A percentile compares a stretch with the other conserved stretches of the same genome.
Conservation (phyloP, 805 yeast genomes). For the Barnettozyma salicaria region DNA sequence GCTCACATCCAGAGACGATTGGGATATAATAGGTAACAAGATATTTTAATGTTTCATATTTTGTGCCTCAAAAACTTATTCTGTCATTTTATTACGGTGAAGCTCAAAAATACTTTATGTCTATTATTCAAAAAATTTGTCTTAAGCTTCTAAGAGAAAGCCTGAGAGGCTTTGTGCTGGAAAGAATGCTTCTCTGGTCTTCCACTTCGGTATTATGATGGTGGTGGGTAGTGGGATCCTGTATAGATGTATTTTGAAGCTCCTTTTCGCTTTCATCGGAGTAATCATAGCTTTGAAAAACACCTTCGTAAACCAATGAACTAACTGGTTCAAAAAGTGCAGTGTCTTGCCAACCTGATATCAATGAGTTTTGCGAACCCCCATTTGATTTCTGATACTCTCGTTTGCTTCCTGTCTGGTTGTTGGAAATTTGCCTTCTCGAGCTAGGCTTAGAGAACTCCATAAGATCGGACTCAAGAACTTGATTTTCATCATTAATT, state of each 20-base stretch:
- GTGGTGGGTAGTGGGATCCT: no score
- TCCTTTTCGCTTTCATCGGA: slow-evolving; percentile 14
- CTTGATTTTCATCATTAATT: slow-evolving; percentile 15
- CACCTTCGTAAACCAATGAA: slow-evolving; percentile 15
- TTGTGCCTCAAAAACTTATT: not conserved
- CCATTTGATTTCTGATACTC: slow-evolving; percentile 2
- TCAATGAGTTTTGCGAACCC: slow-evolving; percentile 8
- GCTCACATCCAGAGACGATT: not conserved
- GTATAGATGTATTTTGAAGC: not conserved
- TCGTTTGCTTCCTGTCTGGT: slow-evolving; percentile 1
- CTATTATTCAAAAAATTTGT: slow-evolving; percentile 6
- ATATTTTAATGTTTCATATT: slow-evolving; percentile 6
- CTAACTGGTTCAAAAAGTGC: slow-evolving; percentile 1
- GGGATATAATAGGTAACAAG: no score
- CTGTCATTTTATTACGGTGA: slow-evolving; percentile 1
- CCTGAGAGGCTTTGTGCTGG: slow-evolving; percentile 5
- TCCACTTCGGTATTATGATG: no score
- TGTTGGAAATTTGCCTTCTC: not conserved
- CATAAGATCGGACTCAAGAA: slow-evolving; percentile 15
- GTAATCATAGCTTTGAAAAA: slow-evolving; percentile 20
- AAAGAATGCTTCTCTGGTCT: not conserved
- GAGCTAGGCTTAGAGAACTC: slow-evolving; percentile 7
- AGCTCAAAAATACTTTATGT: no score
- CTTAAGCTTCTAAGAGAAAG: slow-evolving; percentile 6
- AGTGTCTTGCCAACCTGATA: slow-evolving; percentile 7